Base-by-base conservation (phyloP, 2,329 filamentous ascomycete genomes). In the Hypomyces rosellus region DNA sequence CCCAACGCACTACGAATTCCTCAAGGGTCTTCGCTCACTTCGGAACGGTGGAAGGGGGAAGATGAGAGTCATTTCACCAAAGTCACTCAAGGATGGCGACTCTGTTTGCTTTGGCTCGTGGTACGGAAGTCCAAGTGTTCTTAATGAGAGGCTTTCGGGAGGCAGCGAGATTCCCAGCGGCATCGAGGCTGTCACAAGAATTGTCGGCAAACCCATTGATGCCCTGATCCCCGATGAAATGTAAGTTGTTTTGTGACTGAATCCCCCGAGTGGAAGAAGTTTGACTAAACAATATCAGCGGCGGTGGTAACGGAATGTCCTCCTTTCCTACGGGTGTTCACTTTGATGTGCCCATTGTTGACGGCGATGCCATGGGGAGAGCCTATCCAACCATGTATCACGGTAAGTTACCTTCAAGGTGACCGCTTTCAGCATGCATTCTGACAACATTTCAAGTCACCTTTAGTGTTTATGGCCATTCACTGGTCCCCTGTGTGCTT, bases 71-170 rank as follows among this genome's bases (percentile, higher is more conserved):
- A 62, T 76, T 2, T 63, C 69, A 0, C 66, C 70, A 0, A 62
- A 62, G 5, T 57, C 61, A 0, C 55, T 75, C 0, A 58, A 62
- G 4, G 71, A 74, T 30, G 59, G 65, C 11, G 71, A 69, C 8
- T 57, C 64, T 1, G 63, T 72, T 4, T 70, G 70, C 39, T 70
- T 73, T 37, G 71, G 71, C 0, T 71, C 70, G 0, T 74, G 72
- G 63, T 74, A 74, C 40, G 73, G 72, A 3, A 70, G 69, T 34
- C 70, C 70, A 0, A 71, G 66, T 16, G 69, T 71, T 9, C 67
- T 68, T 38, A 68, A 67, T 34, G 69, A 72, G 56, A 61, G 65
- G 0, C 60, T 71, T 1, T 61, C 63, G 1, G 60, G 60, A 1
- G 70, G 69, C 4, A 65, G 57, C 14, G 69, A 71, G 53, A 69